These are phyloP conservation scores for Taphrina betulina DNA, from an alignment of 1,139 yeast genomes.

Conservation along the genomic window DNA sequence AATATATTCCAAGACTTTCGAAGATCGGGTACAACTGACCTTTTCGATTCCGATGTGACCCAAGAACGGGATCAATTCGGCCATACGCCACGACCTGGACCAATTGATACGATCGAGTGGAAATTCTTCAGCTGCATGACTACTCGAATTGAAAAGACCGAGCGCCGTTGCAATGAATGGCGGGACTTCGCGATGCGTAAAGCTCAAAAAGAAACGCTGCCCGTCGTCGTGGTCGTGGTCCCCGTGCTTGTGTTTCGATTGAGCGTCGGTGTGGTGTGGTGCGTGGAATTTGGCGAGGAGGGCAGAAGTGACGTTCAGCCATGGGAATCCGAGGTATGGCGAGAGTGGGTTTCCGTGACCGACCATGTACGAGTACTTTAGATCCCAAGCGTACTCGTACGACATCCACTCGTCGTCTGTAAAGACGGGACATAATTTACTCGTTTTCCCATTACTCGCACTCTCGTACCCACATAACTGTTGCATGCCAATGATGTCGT, in stretches of 20 bases:
- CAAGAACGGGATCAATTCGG: conserved; percentile 26
- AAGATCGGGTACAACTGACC: conserved; percentile 16
- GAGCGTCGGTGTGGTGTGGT: conserved; percentile 8
- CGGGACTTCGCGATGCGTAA: conserved; percentile 29
- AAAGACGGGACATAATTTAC: conserved; percentile 24
- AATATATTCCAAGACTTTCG: conserved; percentile 10
- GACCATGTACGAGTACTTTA: conserved; percentile 28
- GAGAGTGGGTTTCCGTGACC: conserved; percentile 26
- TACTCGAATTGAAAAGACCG: conserved; percentile 28
- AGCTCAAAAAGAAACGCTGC: conserved; percentile 28
- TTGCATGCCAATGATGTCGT: conserved; percentile 29
- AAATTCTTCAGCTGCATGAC: conserved; percentile 18
- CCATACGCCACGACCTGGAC: conserved; percentile 28
- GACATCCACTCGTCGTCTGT: conserved; percentile 33
- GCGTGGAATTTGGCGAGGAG: conserved; percentile 27
- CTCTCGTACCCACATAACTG: conserved; percentile 28
- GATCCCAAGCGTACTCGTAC: conserved; percentile 27
- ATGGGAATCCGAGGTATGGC: conserved; percentile 29
- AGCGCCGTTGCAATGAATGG: conserved; percentile 29
- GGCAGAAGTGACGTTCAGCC: conserved; percentile 28
- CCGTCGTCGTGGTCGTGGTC: neutral
- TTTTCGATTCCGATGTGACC: conserved; percentile 31
- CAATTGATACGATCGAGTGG: conserved; percentile 29
- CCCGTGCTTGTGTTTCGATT: neutral
- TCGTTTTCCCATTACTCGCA: conserved; percentile 17